phyloP scores from a whole-genome alignment of 164 flowering plant species.

The Stephania japonica region DNA sequence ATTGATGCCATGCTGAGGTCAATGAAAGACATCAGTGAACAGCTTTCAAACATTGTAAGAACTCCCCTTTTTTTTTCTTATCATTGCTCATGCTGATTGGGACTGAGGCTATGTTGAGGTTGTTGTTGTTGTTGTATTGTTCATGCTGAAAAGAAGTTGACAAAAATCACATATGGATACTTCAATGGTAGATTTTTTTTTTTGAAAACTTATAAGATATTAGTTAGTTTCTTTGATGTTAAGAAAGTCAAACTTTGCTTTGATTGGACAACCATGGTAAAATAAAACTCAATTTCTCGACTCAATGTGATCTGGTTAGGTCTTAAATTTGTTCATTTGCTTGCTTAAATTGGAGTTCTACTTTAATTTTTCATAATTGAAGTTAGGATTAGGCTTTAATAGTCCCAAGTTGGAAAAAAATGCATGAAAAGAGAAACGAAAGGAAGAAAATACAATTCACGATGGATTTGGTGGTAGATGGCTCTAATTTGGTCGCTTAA shows the following conservation, averaged over 20 bases:
- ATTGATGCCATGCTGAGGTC: slow-evolving; percentile 47
- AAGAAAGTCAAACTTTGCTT: not conserved
- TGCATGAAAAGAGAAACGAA: not conserved
- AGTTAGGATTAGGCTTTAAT: not conserved
- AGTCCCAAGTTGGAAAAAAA: not conserved
- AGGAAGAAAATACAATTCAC: not conserved
- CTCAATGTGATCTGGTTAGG: not conserved
- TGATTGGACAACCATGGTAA: not conserved
- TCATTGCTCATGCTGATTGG: too few relatives aligned
- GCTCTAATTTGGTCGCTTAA: not conserved
- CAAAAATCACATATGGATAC: too few relatives aligned
- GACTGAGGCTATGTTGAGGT: too few relatives aligned
- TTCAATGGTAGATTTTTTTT: not conserved
- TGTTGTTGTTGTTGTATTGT: too few relatives aligned
- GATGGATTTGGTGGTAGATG: not conserved
- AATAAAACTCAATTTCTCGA: not conserved
- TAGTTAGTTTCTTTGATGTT: not conserved
- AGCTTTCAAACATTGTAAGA: slow-evolving; percentile 33
- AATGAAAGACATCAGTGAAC: slow-evolving; percentile 39
- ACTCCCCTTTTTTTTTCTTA: not conserved
- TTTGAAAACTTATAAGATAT: not conserved
- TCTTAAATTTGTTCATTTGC: not conserved
- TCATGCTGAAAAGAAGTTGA: too few relatives aligned
- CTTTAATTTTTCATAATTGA: not conserved
- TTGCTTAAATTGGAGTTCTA: not conserved